Percentiles rank a stretch among this genome's conserved stretches.
phyloP scores from a whole-genome alignment of 2,329 filamentous ascomycete genomes.

The Aspergillus nomiae region DNA sequence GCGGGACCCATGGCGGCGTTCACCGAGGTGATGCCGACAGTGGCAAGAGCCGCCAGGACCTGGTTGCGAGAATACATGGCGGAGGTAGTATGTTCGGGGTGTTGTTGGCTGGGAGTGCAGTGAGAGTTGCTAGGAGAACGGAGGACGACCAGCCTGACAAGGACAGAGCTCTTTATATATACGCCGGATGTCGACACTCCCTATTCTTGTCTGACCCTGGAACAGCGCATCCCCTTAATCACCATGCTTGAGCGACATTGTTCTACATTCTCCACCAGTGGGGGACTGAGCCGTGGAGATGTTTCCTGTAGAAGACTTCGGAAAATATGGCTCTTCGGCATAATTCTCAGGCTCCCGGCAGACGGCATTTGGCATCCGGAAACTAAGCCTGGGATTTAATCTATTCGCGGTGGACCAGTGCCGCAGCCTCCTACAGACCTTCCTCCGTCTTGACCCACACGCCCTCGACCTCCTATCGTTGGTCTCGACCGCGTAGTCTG shows the following conservation, averaged over 20 bases:
- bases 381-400: neutral
- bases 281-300: neutral
- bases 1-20: conserved; percentile 34
- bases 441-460: neutral
- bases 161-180: neutral
- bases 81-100: neutral
- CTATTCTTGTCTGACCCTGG: neutral
- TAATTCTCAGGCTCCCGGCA: neutral
- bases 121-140: neutral
- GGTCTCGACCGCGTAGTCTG: neutral
- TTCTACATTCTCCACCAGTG: neutral
- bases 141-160: too few species aligned
- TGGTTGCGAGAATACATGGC: conserved; percentile 20
- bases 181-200: neutral
- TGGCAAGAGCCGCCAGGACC: conserved; percentile 19
- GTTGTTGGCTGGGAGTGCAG: neutral
- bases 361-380: neutral
- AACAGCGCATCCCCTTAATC: neutral
- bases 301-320: neutral
- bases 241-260: neutral
- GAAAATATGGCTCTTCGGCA: neutral
- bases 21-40: conserved; percentile 16
- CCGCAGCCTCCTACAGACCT: neutral
- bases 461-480: neutral
- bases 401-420: neutral